Conservation (phyloP, 169 alveolate genomes). For the Plasmodium blacklocki region DNA sequence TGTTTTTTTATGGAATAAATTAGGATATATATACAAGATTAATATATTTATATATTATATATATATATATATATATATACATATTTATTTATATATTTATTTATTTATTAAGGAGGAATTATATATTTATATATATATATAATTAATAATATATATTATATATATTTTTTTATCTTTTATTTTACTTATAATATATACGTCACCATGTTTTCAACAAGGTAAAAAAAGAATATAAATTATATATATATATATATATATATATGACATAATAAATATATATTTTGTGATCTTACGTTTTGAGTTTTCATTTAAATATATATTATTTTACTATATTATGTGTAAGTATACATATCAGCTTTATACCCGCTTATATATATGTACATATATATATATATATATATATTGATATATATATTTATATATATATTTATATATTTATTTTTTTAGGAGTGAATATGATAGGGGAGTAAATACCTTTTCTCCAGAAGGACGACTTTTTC, state of each 20-base stretch:
- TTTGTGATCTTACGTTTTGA: background rate
- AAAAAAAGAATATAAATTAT: background rate
- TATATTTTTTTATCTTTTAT: too few species aligned
- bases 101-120: too few species aligned
- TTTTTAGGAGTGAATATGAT: conserved; percentile 96
- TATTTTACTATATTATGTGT: background rate
- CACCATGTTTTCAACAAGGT: conserved; percentile 75
- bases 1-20: too few species aligned
- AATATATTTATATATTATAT: too few species aligned
- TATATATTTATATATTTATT: background rate
- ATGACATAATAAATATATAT: background rate
- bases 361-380: background rate
- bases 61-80: too few species aligned
- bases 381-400: background rate
- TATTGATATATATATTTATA: background rate
- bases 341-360: conserved; percentile 1
- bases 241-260: background rate
- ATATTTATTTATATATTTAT: too few species aligned
- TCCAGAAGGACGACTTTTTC: conserved; percentile 98
- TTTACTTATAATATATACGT: too few species aligned
- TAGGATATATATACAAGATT: too few species aligned
- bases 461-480: conserved; percentile 99
- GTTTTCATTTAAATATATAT: background rate
- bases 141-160: too few species aligned
- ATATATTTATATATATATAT: too few species aligned